Evolutionary conservation across 306 rosid species (phyloP).

Genomic region (Cucurbita pepo): DNA sequence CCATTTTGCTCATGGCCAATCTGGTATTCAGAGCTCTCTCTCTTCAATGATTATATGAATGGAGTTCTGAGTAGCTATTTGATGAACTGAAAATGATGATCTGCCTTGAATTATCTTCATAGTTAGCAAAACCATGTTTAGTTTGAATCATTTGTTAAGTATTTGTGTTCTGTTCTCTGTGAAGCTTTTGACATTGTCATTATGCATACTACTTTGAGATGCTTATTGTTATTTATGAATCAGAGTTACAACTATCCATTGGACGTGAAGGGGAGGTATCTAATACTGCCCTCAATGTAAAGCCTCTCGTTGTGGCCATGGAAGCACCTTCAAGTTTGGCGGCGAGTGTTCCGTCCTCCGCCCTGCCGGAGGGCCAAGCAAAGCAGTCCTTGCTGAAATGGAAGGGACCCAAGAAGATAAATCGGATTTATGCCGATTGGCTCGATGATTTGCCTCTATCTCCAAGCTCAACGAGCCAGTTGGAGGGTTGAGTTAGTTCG

Average conservation of each 20-base stretch:
- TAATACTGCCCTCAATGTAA: conserved; percentile 12
- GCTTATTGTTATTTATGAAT: conserved; percentile 9
- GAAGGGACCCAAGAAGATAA: conserved; percentile 64
- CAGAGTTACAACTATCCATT: conserved; percentile 47
- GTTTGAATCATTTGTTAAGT: neutral
- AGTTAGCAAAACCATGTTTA: neutral
- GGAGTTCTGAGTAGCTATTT: neutral
- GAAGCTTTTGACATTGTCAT: neutral
- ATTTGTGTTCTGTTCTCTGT: neutral
- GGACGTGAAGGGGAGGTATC: conserved; percentile 42
- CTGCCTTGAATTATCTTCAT: neutral
- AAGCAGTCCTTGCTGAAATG: conserved; percentile 42
- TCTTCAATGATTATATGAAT: neutral
- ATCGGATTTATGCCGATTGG: conserved; percentile 85
- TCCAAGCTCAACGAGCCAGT: conserved; percentile 23
- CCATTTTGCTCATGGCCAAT: conserved; percentile 85
- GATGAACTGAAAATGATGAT: neutral
- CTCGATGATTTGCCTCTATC: conserved; percentile 57
- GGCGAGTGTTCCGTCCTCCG: conserved; percentile 11
- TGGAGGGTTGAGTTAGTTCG: conserved; percentile 27
- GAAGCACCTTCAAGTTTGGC: conserved; percentile 23
- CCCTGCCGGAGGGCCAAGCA: conserved; percentile 28
- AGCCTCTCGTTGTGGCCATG: conserved; percentile 18
- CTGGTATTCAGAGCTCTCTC: conserved; percentile 33
- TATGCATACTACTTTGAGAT: neutral